phyloP scores from a whole-genome alignment of 345 rosid species.

The Mangifera indica region DNA sequence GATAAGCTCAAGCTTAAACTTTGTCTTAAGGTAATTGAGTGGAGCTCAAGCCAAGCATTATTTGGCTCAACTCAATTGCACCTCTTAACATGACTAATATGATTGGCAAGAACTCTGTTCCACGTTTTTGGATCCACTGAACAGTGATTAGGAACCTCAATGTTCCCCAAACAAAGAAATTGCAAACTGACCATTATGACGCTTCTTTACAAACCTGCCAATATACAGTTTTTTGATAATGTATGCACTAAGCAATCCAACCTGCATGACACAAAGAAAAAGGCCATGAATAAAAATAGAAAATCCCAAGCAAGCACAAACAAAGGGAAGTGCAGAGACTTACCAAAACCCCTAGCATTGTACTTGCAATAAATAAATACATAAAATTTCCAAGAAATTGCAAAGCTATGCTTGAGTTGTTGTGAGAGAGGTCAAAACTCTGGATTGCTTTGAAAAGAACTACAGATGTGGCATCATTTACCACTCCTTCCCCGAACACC shows the following conservation, averaged over 20 bases:
- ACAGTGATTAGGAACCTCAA: slow-evolving; percentile 2
- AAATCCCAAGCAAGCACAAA: background rate
- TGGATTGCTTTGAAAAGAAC: slow-evolving; percentile 95
- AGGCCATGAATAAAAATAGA: background rate
- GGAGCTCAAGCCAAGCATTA: too few species aligned
- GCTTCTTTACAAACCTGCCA: slow-evolving; percentile 60
- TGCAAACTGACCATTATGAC: background rate
- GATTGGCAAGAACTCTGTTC: background rate
- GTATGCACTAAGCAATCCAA: slow-evolving; percentile 88
- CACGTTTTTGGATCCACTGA: background rate
- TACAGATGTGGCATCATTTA: slow-evolving; percentile 93
- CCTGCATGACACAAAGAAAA: slow-evolving; percentile 43
- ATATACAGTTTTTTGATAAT: slow-evolving; percentile 80
- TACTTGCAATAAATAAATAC: slow-evolving; percentile 73
- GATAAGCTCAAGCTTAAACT: background rate
- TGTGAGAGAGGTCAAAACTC: slow-evolving; percentile 70
- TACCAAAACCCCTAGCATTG: slow-evolving; percentile 72
- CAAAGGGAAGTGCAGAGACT: slow-evolving; percentile 23
- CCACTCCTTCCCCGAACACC: slow-evolving; percentile 97
- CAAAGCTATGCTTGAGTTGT: slow-evolving; percentile 48
- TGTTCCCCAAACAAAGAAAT: background rate
- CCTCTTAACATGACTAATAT: background rate
- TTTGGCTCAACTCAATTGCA: too few species aligned
- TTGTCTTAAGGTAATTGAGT: too few species aligned
- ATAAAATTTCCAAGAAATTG: slow-evolving; percentile 73